Evolutionary conservation across 2,329 filamentous ascomycete genomes (phyloP), one percentile per base, ranked within the genome.

Genomic region (Xylariales sp.): DNA sequence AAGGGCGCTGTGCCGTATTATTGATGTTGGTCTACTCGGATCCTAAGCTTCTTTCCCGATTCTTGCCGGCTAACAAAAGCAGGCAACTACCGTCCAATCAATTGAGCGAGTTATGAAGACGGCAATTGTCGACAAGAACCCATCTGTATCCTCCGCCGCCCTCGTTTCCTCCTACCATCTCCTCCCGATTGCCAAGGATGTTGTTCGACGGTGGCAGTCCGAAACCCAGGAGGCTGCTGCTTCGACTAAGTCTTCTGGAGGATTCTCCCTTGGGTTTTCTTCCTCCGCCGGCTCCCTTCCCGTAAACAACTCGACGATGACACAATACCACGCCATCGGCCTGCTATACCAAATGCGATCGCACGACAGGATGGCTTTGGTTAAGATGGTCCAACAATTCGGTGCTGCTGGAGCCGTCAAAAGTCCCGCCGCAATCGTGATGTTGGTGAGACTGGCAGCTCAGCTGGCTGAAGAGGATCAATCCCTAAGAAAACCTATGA

Each of bases 311-410:
- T 98, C 96, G 74, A 97, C 93, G 78, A 98, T 98, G 94, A 92
- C 93, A 65, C 96, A 99, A 81, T 99, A 99, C 81, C 96, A 99
- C 81, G 96, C 96, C 71, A 97, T 99, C 83, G 96, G 96, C 71
- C 88, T 99, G 62, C 83, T 99, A 52, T 99, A 98, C 81, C 95
- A 98, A 83, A 98, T 98, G 93, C 92, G 96, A 77, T 92, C 92
- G 76, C 94, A 97, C 80, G 96, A 99, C 81, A 90, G 96, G 76
- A 99, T 99, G 96, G 94, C 96, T 28, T 83, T 99, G 75, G 95
- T 98, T 69, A 99, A 99, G 87, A 98, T 99, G 96, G 95, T 99
- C n/a, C 96, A 99, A 83, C 96, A 99, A 81, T 98, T 97, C 79
- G 94, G 94, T 60, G 91, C 91, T 61, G 89, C 94, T 16, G 96